A percentile compares a stretch with the other conserved stretches of the same genome.
These are phyloP conservation scores for Astraeus odoratus DNA, from an alignment of 768 basidiomycete genomes.

Conservation along the genomic window DNA sequence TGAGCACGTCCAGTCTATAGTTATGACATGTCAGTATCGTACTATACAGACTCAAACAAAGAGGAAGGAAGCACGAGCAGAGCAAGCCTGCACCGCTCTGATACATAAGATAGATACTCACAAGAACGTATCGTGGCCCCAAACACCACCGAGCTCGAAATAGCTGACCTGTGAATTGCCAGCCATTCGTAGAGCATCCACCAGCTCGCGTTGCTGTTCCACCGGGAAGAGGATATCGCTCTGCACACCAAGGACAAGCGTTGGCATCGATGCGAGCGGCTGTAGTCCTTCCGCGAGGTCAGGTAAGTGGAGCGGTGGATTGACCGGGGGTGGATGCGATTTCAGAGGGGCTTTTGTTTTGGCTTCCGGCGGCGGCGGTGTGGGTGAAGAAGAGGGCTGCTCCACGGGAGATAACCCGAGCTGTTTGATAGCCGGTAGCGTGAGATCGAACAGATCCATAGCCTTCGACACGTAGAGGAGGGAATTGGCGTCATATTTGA, in stretches of 20 bases:
- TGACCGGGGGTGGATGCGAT: constrained; percentile 64
- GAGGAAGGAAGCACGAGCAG: neutral
- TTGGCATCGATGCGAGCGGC: constrained; percentile 71
- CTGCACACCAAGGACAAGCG: constrained; percentile 88
- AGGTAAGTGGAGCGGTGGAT: constrained; percentile 67
- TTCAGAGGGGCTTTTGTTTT: constrained; percentile 49
- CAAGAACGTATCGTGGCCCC: constrained; percentile 99
- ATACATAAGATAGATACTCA: constrained; percentile 40
- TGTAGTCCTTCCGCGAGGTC: constrained; percentile 73
- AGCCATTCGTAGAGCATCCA: constrained; percentile 83
- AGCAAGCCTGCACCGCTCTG: too few species aligned
- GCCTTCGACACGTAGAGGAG: constrained; percentile 98
- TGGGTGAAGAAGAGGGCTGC: constrained; percentile 13
- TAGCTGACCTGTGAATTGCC: constrained; percentile 89
- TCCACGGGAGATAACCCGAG: constrained; percentile 46
- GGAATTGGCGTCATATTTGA: constrained; percentile 99
- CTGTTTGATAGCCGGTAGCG: constrained; percentile 61
- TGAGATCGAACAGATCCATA: constrained; percentile 99
- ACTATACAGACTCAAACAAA: neutral
- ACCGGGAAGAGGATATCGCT: constrained; percentile 96
- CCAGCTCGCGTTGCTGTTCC: constrained; percentile 94
- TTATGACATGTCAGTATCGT: constrained; percentile 1
- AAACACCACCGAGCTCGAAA: constrained; percentile 97
- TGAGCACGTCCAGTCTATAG: constrained; percentile 71
- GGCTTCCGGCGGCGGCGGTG: constrained; percentile 12